These are phyloP conservation scores for Trichophyton simii DNA, from an alignment of 2,329 filamentous ascomycete genomes.

Conservation along the genomic window DNA sequence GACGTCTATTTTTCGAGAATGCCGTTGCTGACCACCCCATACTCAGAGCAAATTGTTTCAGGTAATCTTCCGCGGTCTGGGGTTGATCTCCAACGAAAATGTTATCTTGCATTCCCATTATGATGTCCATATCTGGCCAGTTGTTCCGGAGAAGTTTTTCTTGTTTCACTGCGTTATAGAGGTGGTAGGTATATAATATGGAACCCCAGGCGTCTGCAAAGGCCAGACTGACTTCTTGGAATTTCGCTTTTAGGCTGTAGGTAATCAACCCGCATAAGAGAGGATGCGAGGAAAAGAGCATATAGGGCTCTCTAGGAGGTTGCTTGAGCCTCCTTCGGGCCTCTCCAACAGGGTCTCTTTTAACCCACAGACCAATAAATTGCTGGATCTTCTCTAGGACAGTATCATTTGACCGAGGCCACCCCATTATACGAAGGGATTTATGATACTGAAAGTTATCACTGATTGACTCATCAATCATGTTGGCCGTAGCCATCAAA, in stretches of 20 bases:
- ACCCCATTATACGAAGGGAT: conserved; percentile 19
- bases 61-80: conserved; percentile 21
- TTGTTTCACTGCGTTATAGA: conserved; percentile 31
- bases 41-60: conserved; percentile 29
- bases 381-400: conserved; percentile 13
- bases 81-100: conserved; percentile 31
- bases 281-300: conserved; percentile 27
- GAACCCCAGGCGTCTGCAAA: conserved; percentile 32
- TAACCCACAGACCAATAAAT: conserved; percentile 16
- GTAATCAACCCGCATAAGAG: conserved; percentile 29
- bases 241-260: conserved; percentile 24
- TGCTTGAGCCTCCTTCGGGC: conserved; percentile 6
- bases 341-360: conserved; percentile 16
- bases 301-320: conserved; percentile 14
- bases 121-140: conserved; percentile 35
- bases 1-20: conserved; percentile 18
- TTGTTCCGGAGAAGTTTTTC: conserved; percentile 18
- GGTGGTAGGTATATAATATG: conserved; percentile 26
- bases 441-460: conserved; percentile 23
- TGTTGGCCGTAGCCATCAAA: background rate
- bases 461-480: conserved; percentile 18
- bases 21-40: conserved; percentile 26
- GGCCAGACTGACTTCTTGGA: conserved; percentile 23
- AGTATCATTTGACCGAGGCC: conserved; percentile 21
- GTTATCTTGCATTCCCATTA: conserved; percentile 18